Evolutionary conservation across 2,329 filamentous ascomycete species (phyloP).

Genomic region (Diplodia mutila): DNA sequence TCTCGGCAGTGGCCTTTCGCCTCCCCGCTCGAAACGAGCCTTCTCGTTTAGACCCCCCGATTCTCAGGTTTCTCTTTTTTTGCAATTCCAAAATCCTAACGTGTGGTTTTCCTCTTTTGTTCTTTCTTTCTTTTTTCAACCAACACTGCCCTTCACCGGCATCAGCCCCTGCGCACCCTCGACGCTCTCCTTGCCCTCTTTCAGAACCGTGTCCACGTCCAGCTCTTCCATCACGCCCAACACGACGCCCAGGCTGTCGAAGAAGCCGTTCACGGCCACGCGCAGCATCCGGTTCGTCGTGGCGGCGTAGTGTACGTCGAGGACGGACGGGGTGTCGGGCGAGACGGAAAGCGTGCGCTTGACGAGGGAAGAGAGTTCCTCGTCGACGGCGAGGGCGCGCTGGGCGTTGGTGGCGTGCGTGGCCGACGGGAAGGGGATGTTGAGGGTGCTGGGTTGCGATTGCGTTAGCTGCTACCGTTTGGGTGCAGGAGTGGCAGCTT

Average conservation of each 20-base stretch:
- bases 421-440: constrained; percentile 78
- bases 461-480: neutral
- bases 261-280: constrained; percentile 94
- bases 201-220: constrained; percentile 77
- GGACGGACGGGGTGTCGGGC: constrained; percentile 30
- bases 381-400: constrained; percentile 78
- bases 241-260: constrained; percentile 84
- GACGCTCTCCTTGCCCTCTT: constrained; percentile 45
- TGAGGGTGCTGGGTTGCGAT: constrained; percentile 62
- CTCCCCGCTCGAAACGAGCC: neutral
- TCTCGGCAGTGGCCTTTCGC: neutral
- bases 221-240: constrained; percentile 88
- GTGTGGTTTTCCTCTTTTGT: too few species aligned
- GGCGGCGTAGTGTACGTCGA: constrained; percentile 78
- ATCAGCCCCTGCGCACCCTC: constrained; percentile 61
- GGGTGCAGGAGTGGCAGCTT: neutral
- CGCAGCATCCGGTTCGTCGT: constrained; percentile 96
- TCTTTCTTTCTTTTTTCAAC: neutral
- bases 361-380: constrained; percentile 85
- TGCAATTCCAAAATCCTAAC: neutral
- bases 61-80: neutral
- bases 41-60: neutral
- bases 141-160: constrained; percentile 12
- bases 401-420: constrained; percentile 78
- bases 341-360: constrained; percentile 68